Evolutionary conservation across 805 yeast species (phyloP), one percentile per base, ranked within the genome.

Genomic region (Barnettozyma botsteinii): DNA sequence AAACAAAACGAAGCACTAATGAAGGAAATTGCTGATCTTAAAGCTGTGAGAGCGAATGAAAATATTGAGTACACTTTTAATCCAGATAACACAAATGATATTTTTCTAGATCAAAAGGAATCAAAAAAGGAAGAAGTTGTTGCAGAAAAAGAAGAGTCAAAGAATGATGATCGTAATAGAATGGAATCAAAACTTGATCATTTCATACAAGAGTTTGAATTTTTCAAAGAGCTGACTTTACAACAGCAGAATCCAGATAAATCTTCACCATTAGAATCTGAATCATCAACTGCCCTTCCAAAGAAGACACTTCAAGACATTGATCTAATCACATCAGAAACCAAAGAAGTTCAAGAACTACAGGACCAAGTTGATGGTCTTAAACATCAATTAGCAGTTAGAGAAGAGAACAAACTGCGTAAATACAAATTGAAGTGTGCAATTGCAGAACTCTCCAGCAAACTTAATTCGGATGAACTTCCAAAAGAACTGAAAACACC

Each of bases 351-450:
- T 21, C 55, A 55, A 33, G 51, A 51, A 22, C 45, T 66, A 27
- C 61, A 64, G 36, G 53, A 51, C 8, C 60, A 61, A 37, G 60
- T 66, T n/a, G 54, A 51, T 20, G 47, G 53, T 3, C 49, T 62
- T 22, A 59, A 57, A 27, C 45, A 56, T n/a, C 60, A 56, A 34
- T 49, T 66, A 13, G 52, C 55, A 14, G 48, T 60, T 20, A 59
- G 61, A 42, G 59, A 61, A 29, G 65, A 62, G 31, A 62, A 64
- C 43, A 64, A 60, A 38, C 44, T 56, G 25, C 56, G 64, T 33
- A 64, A 62, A 43, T 46, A 51, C 13, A 59, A 62, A 14, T 47
- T 65, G 37, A 56, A 60, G 23, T 26, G 19, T 9, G 37, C 35
- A 28, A 27, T 40, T 14, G 22, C 17, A 5, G 37, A 35, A 5